Evolutionary conservation across 2,329 filamentous ascomycete genomes (phyloP), one percentile per base, ranked within the genome.

Genomic region (Ilyonectria destructans): DNA sequence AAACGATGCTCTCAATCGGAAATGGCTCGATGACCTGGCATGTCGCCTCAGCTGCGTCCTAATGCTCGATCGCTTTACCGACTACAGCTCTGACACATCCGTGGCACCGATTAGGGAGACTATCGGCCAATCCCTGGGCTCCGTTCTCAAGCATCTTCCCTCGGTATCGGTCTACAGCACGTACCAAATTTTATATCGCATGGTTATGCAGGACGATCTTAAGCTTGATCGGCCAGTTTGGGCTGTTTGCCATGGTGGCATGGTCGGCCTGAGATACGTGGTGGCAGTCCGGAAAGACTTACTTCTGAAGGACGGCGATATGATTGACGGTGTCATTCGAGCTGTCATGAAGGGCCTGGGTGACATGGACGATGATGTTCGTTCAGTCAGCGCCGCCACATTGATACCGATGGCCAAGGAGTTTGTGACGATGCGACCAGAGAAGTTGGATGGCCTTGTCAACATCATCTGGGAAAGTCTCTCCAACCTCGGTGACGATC

Each of bases 391-490:
- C 81, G 96, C 97, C 10, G 96, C 96, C n/a, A 99, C 97, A 0
- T 84, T 99, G 51, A 96, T 98, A 56, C 96, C 96, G 1, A 97
- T 99, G 81, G 95, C 96, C 6, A 92, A 96, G 78, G 96, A 99
- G 77, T 97, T 98, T 75, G 95, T 98, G 73, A 91, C 90, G 43
- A 89, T 97, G 80, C 92, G 96, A 17, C 92, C 94, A 17, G 87
- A 87, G 37, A 91, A 94, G 49, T 86, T 99, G 35, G 91, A 95
- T 69, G 87, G 89, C 33, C 89, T 99, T 45, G 97, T 98, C 80
- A 92, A 93, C 77, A 97, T 98, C 67, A 95, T 99, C 31, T 99
- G 96, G 96, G 93, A 97, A 77, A 98, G 96, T 83, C 86, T 99
- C 26, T 97, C 96, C 4, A 97, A 97, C 78, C 86, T 99, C n/a